Percentiles rank a stretch among this genome's conserved stretches.
Evolutionary conservation across 192 early-diverging fungal genomes (phyloP).

Genomic region (Linnemannia exigua): DNA sequence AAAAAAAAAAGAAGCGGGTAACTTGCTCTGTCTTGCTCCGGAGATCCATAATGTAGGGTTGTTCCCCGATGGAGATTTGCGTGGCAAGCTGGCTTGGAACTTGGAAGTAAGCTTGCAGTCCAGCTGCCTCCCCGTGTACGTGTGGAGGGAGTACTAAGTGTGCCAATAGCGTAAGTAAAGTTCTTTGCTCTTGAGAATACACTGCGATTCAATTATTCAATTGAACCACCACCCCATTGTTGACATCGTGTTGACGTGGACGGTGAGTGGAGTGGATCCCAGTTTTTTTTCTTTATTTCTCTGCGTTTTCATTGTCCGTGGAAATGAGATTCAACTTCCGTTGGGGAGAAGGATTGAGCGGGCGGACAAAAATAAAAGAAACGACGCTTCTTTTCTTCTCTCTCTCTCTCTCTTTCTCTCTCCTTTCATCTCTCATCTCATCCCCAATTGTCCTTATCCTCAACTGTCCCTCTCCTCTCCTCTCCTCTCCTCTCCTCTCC

Average conservation of each 20-base stretch:
- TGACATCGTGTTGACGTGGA: constrained; percentile 4
- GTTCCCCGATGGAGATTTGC: background rate
- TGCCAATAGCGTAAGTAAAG: background rate
- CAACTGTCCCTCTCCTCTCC: background rate
- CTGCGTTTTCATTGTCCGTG: background rate
- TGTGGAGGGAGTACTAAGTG: background rate
- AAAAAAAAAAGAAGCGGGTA: background rate
- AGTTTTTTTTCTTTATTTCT: background rate
- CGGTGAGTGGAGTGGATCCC: too few relatives aligned
- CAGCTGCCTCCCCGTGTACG: background rate
- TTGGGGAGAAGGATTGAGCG: constrained; percentile 9
- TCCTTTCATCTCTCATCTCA: background rate
- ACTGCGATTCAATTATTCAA: background rate
- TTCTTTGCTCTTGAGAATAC: background rate
- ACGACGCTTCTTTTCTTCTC: background rate
- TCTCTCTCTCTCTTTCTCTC: background rate
- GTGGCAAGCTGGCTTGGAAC: background rate
- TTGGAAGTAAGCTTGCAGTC: background rate
- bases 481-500: background rate
- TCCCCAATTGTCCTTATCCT: constrained; percentile 24
- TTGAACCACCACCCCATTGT: background rate
- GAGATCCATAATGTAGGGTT: background rate
- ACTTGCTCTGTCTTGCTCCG: background rate
- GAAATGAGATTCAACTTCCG: constrained; percentile 39
- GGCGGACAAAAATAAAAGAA: background rate